phyloP scores from a whole-genome alignment of 2,329 filamentous ascomycete genomes.

The Aspergillus oerlinghausenensis region DNA sequence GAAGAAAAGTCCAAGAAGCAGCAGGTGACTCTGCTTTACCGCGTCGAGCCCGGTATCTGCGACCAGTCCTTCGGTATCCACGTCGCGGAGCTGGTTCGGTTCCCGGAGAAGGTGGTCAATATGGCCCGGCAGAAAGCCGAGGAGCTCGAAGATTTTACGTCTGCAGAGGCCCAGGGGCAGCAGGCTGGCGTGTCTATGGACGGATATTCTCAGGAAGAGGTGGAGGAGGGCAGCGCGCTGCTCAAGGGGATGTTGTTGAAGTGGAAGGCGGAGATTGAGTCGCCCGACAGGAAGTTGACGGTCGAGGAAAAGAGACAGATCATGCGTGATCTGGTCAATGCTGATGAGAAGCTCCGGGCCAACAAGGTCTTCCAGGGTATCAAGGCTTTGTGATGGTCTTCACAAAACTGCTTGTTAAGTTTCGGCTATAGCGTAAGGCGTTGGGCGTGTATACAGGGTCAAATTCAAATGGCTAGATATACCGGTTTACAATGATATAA shows the following conservation, averaged over 20 bases:
- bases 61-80: conserved; percentile 98
- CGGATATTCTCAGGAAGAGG: conserved; percentile 71
- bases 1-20: conserved; percentile 53
- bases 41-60: conserved; percentile 90
- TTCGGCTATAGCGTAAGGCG: background rate
- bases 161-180: conserved; percentile 44
- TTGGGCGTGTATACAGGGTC: background rate
- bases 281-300: conserved; percentile 54
- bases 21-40: conserved; percentile 93
- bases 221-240: conserved; percentile 80
- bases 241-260: conserved; percentile 76
- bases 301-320: conserved; percentile 72
- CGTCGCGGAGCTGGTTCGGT: conserved; percentile 92
- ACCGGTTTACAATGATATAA: background rate
- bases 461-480: background rate
- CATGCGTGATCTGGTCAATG: conserved; percentile 74
- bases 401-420: background rate
- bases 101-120: conserved; percentile 93
- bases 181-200: conserved; percentile 28
- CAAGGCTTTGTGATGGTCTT: conserved; percentile 37
- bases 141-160: conserved; percentile 85
- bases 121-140: conserved; percentile 99
- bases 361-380: conserved; percentile 53
- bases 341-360: conserved; percentile 59
- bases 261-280: conserved; percentile 76